phyloP scores from a whole-genome alignment of 1,139 yeast genomes.

The Blastobotrys buckinghamii region DNA sequence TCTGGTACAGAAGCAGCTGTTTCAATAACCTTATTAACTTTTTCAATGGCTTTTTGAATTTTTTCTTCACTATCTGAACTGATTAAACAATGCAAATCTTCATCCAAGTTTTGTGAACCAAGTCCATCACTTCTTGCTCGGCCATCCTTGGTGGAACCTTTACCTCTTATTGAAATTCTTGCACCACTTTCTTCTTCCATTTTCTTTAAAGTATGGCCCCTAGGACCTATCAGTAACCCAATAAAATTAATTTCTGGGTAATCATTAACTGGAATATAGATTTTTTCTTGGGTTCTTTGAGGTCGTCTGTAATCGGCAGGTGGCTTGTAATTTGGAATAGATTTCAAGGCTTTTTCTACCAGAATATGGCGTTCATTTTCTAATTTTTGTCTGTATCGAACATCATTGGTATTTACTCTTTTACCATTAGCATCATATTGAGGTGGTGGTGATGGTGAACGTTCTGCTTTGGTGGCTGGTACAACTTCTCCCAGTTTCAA shows the following conservation, averaged over 20 bases:
- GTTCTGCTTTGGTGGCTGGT: slow-evolving; percentile 33
- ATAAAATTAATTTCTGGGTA: slow-evolving; percentile 92
- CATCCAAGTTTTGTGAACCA: slow-evolving; percentile 50
- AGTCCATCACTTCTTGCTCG: slow-evolving; percentile 47
- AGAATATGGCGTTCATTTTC: slow-evolving; percentile 77
- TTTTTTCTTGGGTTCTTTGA: slow-evolving; percentile 70
- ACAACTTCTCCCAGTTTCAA: slow-evolving; percentile 45
- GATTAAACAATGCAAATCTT: slow-evolving; percentile 83
- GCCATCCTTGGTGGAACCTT: slow-evolving; percentile 94
- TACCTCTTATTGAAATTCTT: slow-evolving; percentile 78
- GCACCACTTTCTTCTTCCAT: slow-evolving; percentile 85
- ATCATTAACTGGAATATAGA: slow-evolving; percentile 78
- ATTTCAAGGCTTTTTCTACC: slow-evolving; percentile 64
- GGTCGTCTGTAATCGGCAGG: slow-evolving; percentile 75
- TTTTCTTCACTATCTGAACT: slow-evolving; percentile 80
- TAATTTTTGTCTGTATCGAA: slow-evolving; percentile 51
- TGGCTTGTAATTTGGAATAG: slow-evolving; percentile 73
- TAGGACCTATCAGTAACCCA: slow-evolving; percentile 87
- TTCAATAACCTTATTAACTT: slow-evolving; percentile 70
- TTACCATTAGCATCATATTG: slow-evolving; percentile 77
- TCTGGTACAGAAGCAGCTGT: slow-evolving; percentile 83
- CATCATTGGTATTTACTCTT: slow-evolving; percentile 79
- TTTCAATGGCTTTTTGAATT: slow-evolving; percentile 66
- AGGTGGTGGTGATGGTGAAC: slow-evolving; percentile 91
- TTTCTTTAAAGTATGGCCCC: slow-evolving; percentile 83